A percentile compares a stretch with the other conserved stretches of the same genome.
phyloP scores from a whole-genome alignment of 2,329 filamentous ascomycete genomes.

The Fusarium pilosicola region DNA sequence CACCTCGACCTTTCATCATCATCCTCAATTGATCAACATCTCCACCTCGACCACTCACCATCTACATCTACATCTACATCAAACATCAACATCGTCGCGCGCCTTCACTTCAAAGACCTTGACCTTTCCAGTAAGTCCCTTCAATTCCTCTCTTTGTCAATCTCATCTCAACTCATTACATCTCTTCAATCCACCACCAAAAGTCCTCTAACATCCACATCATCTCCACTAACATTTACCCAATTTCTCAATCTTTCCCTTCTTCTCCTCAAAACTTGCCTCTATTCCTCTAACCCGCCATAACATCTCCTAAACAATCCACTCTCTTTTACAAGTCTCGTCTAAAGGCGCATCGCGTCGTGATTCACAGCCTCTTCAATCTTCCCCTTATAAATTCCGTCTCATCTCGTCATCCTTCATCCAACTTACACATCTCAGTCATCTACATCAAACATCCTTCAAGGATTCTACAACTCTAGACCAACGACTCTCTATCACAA shows the following conservation, averaged over 20 bases:
- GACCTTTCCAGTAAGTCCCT: background rate
- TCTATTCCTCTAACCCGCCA: background rate
- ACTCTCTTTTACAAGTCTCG: background rate
- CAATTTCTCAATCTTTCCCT: background rate
- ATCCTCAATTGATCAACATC: background rate
- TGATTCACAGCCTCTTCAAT: background rate
- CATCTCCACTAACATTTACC: background rate
- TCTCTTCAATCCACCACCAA: background rate
- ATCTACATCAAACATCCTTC: background rate
- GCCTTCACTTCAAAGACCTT: rapidly evolving
- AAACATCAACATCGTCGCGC: background rate
- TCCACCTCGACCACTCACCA: background rate
- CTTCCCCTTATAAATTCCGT: background rate
- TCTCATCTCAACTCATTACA: background rate
- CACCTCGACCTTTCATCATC: background rate
- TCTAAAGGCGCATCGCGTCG: background rate
- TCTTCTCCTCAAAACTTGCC: background rate
- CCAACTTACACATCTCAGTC: background rate
- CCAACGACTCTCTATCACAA: background rate
- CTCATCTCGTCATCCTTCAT: background rate
- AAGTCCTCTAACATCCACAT: background rate
- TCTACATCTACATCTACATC: background rate
- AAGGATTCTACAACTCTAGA: background rate
- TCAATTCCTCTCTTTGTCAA: background rate
- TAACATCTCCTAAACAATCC: background rate